Evolutionary conservation across 2,329 filamentous ascomycete species (phyloP).

Genomic region (Chrysoporthe cubensis): DNA sequence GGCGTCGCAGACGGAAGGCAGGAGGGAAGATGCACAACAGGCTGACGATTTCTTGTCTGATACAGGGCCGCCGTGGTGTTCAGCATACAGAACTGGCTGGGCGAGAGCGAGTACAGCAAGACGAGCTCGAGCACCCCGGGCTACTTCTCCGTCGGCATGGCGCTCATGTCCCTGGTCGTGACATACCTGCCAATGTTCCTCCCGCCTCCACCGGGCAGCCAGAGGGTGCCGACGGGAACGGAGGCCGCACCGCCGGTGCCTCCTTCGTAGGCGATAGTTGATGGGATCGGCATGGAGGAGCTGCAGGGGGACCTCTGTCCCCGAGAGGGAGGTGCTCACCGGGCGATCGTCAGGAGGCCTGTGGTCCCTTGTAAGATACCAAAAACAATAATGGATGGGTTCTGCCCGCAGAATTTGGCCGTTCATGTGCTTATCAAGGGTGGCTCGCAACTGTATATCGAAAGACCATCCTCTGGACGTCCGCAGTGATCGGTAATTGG

Average conservation of each 20-base stretch:
- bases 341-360: not conserved
- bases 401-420: not conserved
- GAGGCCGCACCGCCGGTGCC: conserved; percentile 37
- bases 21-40: not conserved
- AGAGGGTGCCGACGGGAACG: conserved; percentile 35
- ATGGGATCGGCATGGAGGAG: not conserved
- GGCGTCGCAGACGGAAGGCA: not conserved
- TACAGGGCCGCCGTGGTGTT: conserved; percentile 73
- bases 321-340: too few species aligned
- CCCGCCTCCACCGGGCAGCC: conserved; percentile 35
- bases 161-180: conserved; percentile 40
- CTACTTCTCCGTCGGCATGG: conserved; percentile 44
- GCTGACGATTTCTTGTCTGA: conserved; percentile 10
- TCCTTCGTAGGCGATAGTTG: conserved; percentile 22
- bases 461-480: not conserved
- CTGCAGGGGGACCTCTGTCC: not conserved
- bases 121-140: conserved; percentile 70
- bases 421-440: not conserved
- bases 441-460: not conserved
- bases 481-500: not conserved
- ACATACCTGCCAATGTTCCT: conserved; percentile 44
- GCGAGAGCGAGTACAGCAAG: conserved; percentile 70
- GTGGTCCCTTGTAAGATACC: not conserved
- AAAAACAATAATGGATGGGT: not conserved
- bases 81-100: conserved; percentile 76